Conservation (phyloP, 805 yeast genomes). For the Wickerhamiella alocasiicola region DNA sequence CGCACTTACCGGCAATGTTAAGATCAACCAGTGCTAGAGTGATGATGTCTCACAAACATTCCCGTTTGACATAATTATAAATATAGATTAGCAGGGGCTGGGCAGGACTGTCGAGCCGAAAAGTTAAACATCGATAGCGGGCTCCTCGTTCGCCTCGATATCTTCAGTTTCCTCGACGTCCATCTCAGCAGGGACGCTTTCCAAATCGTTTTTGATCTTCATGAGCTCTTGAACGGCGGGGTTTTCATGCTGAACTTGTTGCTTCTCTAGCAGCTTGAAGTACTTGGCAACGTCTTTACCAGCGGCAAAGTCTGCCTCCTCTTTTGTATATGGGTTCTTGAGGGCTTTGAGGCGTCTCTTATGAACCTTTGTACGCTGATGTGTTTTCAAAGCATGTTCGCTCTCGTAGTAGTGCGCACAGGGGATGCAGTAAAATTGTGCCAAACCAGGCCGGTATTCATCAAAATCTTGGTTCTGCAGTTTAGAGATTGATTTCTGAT, state of each 20-base stretch:
- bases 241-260: conserved; percentile 15
- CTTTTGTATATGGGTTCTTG: conserved; percentile 68
- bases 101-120: too few relatives aligned
- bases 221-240: conserved; percentile 7
- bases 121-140: conserved; percentile 11
- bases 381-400: conserved; percentile 58
- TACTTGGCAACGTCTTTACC: conserved; percentile 65
- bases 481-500: conserved; percentile 47
- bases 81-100: too few relatives aligned
- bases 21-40: too few relatives aligned
- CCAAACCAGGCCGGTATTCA: conserved; percentile 86
- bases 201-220: conserved; percentile 5
- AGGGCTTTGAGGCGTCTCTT: conserved; percentile 74
- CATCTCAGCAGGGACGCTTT: conserved; percentile 6
- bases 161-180: conserved; percentile 3
- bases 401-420: conserved; percentile 88
- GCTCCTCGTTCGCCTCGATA: background rate
- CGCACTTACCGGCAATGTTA: too few relatives aligned
- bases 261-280: conserved; percentile 41
- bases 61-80: too few relatives aligned
- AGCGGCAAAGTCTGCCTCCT: conserved; percentile 84
- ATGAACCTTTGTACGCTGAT: conserved; percentile 65
- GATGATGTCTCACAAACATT: too few relatives aligned
- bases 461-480: conserved; percentile 67
- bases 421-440: conserved; percentile 86